Evolutionary conservation across 176 grass and related monocot genomes (phyloP).

Genomic region (Carex scoparia): DNA sequence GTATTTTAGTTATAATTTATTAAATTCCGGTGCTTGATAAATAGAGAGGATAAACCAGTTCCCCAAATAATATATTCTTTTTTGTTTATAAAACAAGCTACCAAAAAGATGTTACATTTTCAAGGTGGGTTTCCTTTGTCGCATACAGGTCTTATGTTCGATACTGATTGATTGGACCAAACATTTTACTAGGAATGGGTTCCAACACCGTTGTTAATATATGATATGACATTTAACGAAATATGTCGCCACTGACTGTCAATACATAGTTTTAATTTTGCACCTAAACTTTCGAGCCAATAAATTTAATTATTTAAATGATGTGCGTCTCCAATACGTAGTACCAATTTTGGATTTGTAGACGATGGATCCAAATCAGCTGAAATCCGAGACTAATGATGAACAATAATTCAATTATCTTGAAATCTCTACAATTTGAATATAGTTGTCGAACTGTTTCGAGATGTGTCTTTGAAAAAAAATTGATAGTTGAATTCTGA

Average conservation of each 20-base stretch:
- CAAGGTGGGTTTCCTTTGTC: background rate
- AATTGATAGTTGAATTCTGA: too few relatives aligned
- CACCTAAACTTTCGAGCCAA: background rate
- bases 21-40: background rate
- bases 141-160: background rate
- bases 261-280: background rate
- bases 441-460: too few relatives aligned
- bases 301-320: background rate
- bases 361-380: too few relatives aligned
- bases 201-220: background rate
- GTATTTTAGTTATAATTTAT: background rate
- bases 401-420: too few relatives aligned
- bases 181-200: slow-evolving; percentile 27
- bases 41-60: background rate
- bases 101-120: slow-evolving; percentile 10
- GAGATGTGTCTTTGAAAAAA: too few relatives aligned
- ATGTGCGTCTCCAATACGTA: too few relatives aligned
- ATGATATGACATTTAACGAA: slow-evolving; percentile 3
- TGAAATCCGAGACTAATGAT: too few relatives aligned
- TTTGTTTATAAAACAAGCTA: background rate
- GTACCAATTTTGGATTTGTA: background rate
- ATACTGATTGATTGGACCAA: slow-evolving; percentile 21
- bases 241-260: background rate
- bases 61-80: background rate
- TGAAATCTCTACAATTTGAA: too few relatives aligned